Evolutionary conservation across 1,284 basidiomycete genomes (phyloP), one percentile per base, ranked within the genome.

Genomic region (Trichosporon ovoides): DNA sequence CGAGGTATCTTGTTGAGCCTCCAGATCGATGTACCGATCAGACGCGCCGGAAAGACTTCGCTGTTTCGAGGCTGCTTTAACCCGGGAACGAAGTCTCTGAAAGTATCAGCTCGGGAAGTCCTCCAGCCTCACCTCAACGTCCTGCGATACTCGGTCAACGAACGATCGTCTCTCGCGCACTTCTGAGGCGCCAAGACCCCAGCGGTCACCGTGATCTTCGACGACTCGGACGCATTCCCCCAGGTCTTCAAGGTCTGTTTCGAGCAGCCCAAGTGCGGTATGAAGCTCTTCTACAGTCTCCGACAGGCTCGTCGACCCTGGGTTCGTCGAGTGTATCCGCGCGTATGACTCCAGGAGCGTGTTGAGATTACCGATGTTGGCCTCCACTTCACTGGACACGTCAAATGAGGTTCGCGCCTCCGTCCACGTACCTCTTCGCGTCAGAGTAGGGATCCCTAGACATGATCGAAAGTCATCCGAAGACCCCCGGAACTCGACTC

Each of bases 221-320:
- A 93, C 90, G 5, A 89, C 88, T 83, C 84, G 85, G 28, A 95
- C 90, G 66, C 89, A 91, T 70, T 91, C 89, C 55, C 93, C 91
- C 19, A 95, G 77, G 69, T 91, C 91, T 61, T 91, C 88, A 28
- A 93, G 72, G 77, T 95, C 91, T 0, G 87, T 85, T 70, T 91
- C 88, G 33, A 95, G 78, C 0, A 86, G 78, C 1, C 84, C 82
- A 10, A 95, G 81, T 2, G 87, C 87, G 0, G 84, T 84, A 72
- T 85, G 85, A 52, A 94, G 78, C 85, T 93, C 76, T 7, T 73
- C 66, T 16, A 60, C 60, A 9, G 69, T 68, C 46, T 72, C 70
- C 14, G 28, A 31, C 2, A 64, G 19, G 7, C 56, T 50, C 6
- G 40, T 38, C 0, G 46, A 40, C 28, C 43, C 53, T n/a, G 46